Percentiles rank a stretch among this genome's conserved stretches.
Evolutionary conservation across 2,329 filamentous ascomycete species (phyloP).

Genomic region (Colletotrichum liriopes): DNA sequence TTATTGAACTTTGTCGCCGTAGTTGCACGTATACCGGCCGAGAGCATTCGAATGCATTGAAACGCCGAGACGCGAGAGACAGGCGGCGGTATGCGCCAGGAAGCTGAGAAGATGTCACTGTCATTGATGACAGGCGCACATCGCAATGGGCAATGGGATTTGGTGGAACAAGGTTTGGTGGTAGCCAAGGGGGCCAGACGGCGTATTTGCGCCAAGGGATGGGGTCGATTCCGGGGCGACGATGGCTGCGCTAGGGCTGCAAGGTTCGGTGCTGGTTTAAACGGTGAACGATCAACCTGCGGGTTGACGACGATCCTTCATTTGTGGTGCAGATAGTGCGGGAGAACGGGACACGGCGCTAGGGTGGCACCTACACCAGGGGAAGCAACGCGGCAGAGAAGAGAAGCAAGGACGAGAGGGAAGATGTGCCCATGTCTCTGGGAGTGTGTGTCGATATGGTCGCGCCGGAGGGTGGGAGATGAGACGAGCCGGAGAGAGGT

Average conservation of each 20-base stretch:
- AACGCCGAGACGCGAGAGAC: constrained; percentile 26
- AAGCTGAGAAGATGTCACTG: constrained; percentile 23
- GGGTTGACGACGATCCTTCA: constrained; percentile 42
- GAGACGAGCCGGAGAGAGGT: constrained; percentile 18
- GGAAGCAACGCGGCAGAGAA: not conserved
- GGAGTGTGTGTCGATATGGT: constrained; percentile 17
- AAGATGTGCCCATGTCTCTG: constrained; percentile 7
- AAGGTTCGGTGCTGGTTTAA: constrained; percentile 42
- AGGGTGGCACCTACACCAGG: constrained; percentile 26
- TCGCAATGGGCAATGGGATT: constrained; percentile 16
- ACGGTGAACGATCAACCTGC: constrained; percentile 41
- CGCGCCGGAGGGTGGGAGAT: constrained; percentile 31
- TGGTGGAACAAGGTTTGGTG: constrained; percentile 4
- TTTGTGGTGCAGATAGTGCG: constrained; percentile 39
- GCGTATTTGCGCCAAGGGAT: constrained; percentile 24
- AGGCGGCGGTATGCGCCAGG: not conserved
- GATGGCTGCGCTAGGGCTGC: constrained; percentile 35
- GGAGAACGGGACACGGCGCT: constrained; percentile 22
- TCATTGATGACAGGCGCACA: constrained; percentile 36
- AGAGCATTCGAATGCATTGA: not conserved
- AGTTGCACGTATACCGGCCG: not conserved
- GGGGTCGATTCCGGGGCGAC: constrained; percentile 29
- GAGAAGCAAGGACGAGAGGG: constrained; percentile 22
- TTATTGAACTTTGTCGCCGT: constrained; percentile 6
- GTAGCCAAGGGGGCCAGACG: constrained; percentile 7